These are phyloP conservation scores for Rutstroemia sp. DNA, from an alignment of 2,329 filamentous ascomycete genomes.

Conservation along the genomic window DNA sequence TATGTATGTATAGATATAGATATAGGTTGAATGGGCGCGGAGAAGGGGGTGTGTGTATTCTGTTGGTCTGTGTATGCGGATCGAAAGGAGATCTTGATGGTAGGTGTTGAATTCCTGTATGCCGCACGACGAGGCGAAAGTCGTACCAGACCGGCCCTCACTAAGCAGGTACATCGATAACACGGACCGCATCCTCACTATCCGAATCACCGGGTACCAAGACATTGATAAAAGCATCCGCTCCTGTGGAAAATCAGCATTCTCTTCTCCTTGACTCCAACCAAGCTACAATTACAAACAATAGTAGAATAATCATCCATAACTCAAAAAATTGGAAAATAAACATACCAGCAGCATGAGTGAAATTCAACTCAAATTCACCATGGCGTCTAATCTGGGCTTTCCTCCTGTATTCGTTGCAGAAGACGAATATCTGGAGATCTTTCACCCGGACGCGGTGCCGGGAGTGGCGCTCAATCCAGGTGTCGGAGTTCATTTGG, in stretches of 20 bases:
- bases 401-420: constrained; percentile 45
- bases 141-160: no score
- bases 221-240: constrained; percentile 6
- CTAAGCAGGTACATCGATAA: background rate
- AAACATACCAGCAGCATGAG: constrained; percentile 21
- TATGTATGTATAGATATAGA: no score
- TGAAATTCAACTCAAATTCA: constrained; percentile 28
- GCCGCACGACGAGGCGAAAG: no score
- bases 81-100: no score
- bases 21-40: no score
- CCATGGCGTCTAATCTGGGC: constrained; percentile 40
- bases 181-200: background rate
- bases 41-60: no score
- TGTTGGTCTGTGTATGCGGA: no score
- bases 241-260: background rate
- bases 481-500: constrained; percentile 40
- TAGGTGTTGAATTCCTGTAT: no score
- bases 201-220: constrained; percentile 1
- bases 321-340: background rate
- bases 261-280: background rate
- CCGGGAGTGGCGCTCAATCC: constrained; percentile 42
- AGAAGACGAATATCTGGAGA: constrained; percentile 53
- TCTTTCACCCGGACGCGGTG: constrained; percentile 45
- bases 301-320: background rate
- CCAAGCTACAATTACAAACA: no score